A percentile compares a stretch with the other conserved stretches of the same genome.
Conservation (phyloP, 257 asterid species). For the Voacanga thouarsii region DNA sequence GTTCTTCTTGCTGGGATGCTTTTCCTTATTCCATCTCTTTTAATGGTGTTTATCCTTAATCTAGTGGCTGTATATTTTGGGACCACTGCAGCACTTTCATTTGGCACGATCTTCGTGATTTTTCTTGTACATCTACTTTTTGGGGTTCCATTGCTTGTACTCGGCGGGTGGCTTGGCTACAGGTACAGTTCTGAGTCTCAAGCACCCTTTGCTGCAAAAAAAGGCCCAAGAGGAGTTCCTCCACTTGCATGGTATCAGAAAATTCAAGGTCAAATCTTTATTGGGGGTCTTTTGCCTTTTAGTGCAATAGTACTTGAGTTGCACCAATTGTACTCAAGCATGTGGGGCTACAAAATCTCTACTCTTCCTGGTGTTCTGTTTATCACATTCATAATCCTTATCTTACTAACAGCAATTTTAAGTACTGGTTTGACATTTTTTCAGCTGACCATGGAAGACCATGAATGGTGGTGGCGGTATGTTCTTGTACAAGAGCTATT, state of each 20-base stretch:
- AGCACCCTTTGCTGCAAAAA: conserved; percentile 47
- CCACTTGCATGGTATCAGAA: conserved; percentile 56
- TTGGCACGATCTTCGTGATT: conserved; percentile 53
- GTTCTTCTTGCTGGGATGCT: conserved; percentile 50
- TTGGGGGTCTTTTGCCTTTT: conserved; percentile 80
- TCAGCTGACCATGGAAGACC: conserved; percentile 74
- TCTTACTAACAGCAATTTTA: conserved; percentile 50
- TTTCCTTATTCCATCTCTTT: conserved; percentile 52
- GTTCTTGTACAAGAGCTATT: conserved; percentile 9
- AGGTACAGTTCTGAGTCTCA: conserved; percentile 41
- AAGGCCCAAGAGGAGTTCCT: conserved; percentile 53
- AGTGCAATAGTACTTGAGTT: conserved; percentile 73
- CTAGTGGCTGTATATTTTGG: conserved; percentile 46
- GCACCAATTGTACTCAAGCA: conserved; percentile 60
- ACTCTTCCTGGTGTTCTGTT: conserved; percentile 50
- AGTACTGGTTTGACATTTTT: conserved; percentile 72
- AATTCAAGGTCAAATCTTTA: conserved; percentile 68
- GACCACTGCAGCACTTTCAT: conserved; percentile 66
- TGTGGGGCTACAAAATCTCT: conserved; percentile 81
- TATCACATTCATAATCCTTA: conserved; percentile 48
- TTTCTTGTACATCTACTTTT: conserved; percentile 41
- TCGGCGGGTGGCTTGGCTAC: conserved; percentile 64
- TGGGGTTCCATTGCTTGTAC: conserved; percentile 58
- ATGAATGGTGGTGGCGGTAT: conserved; percentile 93
- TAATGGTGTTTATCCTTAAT: conserved; percentile 49